Evolutionary conservation across 345 rosid species (phyloP), one percentile per base, ranked within the genome.

Genomic region (Iberis pinnata): DNA sequence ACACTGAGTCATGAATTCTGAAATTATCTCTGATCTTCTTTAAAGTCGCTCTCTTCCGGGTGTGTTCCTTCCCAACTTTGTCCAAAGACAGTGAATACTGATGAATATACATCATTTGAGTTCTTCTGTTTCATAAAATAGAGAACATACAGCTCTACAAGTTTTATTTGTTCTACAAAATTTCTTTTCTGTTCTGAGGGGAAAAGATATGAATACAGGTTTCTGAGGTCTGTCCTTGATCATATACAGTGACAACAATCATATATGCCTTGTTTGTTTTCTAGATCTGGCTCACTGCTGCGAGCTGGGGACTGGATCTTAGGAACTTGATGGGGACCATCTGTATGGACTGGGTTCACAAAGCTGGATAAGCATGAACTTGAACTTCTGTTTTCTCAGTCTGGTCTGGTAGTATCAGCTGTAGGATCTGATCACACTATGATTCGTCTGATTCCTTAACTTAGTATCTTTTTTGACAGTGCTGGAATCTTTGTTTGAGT

Each of bases 241-340:
- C 62, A n/a, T 67, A 31, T 45, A 31, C 14, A 10, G 67, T 55
- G 60, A 76, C 56, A 73, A 74, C 75, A 71, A 43, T 31, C 70
- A 71, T 61, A 49, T 71, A n/a, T 78, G 60, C 71, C 79, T 62
- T 78, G 76, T 81, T 86, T 86, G 76, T 79, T 84, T 89, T 75
- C 74, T 86, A 80, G 97, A 83, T 86, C 70, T 80, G 84, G 84
- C 78, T 70, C 78, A 73, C 72, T 77, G 81, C 78, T 55, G 81
- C 76, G 59, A 73, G 70, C 68, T 82, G 88, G 83, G 82, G 81
- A 78, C 70, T 74, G 88, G 92, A 49, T 56, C 54, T 68, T 68
- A 85, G 80, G 86, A 75, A 76, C 80, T 80, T 75, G 85, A 82
- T 75, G 83, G 84, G 79, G 25, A n/a, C 75, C 81, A 82, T 64